These are phyloP conservation scores for Immersiella caudata DNA, from an alignment of 495 filamentous ascomycete species.

Conservation along the genomic window DNA sequence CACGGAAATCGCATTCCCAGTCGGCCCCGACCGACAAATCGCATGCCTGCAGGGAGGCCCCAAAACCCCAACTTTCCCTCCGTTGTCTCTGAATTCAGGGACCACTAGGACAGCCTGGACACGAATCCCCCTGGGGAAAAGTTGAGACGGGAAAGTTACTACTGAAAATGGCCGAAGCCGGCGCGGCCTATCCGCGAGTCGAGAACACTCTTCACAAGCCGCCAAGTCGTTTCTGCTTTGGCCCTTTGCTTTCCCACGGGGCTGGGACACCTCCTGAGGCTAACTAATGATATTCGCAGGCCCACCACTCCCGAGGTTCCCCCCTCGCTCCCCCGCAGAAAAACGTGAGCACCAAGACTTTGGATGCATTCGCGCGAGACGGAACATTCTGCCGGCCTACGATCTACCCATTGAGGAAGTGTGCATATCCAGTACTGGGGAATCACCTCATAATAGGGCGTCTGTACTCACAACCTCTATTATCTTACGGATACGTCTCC, in stretches of 20 bases:
- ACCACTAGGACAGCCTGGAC: not conserved
- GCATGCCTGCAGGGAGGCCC: not conserved
- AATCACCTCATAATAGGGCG: slow-evolving; percentile 5
- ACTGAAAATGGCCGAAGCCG: slow-evolving; percentile 4
- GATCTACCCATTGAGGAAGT: not conserved
- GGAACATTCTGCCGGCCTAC: not conserved
- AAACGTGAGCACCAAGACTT: not conserved
- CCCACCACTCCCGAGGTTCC: not conserved
- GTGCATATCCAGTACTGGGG: not conserved
- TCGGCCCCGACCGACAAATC: not conserved
- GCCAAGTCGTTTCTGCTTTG: slow-evolving; percentile 2
- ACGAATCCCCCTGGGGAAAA: not conserved
- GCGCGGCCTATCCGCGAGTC: slow-evolving; percentile 1
- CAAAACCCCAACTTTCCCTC: not conserved
- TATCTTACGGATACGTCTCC: not conserved
- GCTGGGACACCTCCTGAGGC: slow-evolving; percentile 1
- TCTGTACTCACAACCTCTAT: not conserved
- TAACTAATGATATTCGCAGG: not conserved
- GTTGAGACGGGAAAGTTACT: not conserved
- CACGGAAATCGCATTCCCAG: not conserved
- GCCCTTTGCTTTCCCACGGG: slow-evolving; percentile 1
- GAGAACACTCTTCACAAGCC: not conserved
- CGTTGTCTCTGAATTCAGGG: not conserved
- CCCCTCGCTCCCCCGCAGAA: slow-evolving; percentile 1
- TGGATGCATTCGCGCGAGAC: not conserved